A percentile compares a stretch with the other conserved stretches of the same genome.
phyloP scores from a whole-genome alignment of 352 stramenopile species.

The Globisporangium spinosum region DNA sequence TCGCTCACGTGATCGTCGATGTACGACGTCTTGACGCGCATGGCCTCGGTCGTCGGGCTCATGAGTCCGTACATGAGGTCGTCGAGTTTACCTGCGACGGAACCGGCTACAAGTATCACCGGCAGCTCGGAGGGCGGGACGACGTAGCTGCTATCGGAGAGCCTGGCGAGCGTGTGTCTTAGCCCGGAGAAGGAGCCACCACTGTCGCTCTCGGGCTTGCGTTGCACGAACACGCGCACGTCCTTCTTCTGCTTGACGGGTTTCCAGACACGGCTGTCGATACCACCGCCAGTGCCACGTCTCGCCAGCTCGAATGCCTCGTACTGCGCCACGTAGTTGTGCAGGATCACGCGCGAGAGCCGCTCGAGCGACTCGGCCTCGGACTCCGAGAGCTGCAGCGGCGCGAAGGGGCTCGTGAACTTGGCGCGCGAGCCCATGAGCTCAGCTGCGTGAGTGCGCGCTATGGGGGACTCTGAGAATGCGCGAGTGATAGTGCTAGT shows the following conservation, averaged over 20 bases:
- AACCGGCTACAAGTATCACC: background rate
- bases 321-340: slow-evolving; percentile 8
- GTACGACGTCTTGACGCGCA: slow-evolving; percentile 20
- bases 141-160: background rate
- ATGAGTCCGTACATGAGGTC: slow-evolving; percentile 35
- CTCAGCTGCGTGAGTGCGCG: background rate
- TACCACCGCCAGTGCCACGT: background rate
- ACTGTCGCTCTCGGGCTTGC: background rate
- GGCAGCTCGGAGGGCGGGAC: slow-evolving; percentile 9
- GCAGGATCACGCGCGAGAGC: slow-evolving; percentile 7
- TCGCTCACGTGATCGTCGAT: slow-evolving; percentile 2
- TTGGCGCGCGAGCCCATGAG: background rate
- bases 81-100: background rate
- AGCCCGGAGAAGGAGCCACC: background rate
- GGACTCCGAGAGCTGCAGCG: slow-evolving; percentile 13
- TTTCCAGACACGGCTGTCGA: slow-evolving; percentile 17
- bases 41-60: slow-evolving; percentile 25
- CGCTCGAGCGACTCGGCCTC: slow-evolving; percentile 11
- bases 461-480: background rate
- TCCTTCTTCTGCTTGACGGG: background rate
- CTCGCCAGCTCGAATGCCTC: background rate
- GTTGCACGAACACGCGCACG: slow-evolving; percentile 7
- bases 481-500: background rate
- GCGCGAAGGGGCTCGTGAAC: slow-evolving; percentile 18
- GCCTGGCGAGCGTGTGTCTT: background rate